Percentiles rank a stretch among this genome's conserved stretches.
These are phyloP conservation scores for Paraleonurus japonicus DNA, from an alignment of 257 asterid genomes.

Conservation along the genomic window DNA sequence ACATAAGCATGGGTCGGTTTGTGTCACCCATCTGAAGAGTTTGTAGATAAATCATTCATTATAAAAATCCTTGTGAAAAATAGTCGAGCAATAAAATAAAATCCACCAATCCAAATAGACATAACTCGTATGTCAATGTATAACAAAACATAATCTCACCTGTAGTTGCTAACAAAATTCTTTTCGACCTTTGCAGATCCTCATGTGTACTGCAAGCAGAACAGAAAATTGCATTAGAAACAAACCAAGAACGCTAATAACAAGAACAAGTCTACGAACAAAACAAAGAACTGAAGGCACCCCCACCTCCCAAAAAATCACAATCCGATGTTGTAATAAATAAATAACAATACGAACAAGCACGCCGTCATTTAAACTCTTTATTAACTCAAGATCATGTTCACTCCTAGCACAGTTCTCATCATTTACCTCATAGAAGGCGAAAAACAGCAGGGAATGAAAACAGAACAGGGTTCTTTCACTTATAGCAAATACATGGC, in stretches of 20 bases:
- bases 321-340: not conserved
- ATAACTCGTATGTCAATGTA: not conserved
- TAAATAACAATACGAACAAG: not conserved
- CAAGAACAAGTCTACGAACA: not conserved
- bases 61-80: not conserved
- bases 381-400: slow-evolving; percentile 4
- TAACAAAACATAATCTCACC: slow-evolving; percentile 22
- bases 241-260: not conserved
- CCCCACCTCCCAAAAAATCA: not conserved
- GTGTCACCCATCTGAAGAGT: not conserved
- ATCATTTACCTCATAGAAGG: slow-evolving; percentile 25
- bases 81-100: not conserved
- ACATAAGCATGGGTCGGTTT: not conserved
- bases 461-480: slow-evolving; percentile 24
- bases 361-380: not conserved
- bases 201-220: slow-evolving; percentile 10
- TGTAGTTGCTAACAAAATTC: not conserved
- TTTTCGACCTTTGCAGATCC: slow-evolving; percentile 1
- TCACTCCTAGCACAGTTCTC: slow-evolving; percentile 3
- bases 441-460: slow-evolving; percentile 16
- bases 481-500: slow-evolving; percentile 12
- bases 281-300: not conserved
- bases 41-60: not conserved
- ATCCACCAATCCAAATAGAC: not conserved
- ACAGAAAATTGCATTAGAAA: slow-evolving; percentile 7